These are phyloP conservation scores for Apiospora sp. DNA, from an alignment of 2,329 filamentous ascomycete genomes.

Conservation along the genomic window DNA sequence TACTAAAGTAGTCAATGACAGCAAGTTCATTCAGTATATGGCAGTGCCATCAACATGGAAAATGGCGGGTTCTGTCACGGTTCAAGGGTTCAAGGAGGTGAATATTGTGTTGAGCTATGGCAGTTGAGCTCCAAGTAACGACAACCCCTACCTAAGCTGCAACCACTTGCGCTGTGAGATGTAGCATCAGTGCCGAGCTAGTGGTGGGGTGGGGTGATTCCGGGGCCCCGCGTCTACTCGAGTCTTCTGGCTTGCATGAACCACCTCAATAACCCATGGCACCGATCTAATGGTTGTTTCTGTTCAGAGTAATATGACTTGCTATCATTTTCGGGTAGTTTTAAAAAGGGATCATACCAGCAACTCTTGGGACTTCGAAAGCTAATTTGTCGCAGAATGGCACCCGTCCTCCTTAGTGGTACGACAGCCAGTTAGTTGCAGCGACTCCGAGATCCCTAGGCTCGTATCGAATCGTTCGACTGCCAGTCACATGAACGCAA, in stretches of 20 bases:
- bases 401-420: not conserved
- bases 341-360: not conserved
- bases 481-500: not conserved
- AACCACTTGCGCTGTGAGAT: not conserved
- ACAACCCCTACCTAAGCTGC: not conserved
- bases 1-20: constrained; percentile 9
- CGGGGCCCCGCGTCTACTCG: constrained; percentile 9
- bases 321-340: not conserved
- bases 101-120: not conserved
- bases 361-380: not conserved
- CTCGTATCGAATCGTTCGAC: not conserved
- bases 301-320: not conserved
- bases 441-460: too few species aligned
- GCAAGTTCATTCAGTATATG: not conserved
- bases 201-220: not conserved
- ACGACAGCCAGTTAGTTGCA: not conserved
- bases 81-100: not conserved
- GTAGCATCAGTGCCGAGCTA: not conserved
- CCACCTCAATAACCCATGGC: not conserved
- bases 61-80: not conserved
- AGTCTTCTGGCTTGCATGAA: not conserved
- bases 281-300: not conserved
- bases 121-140: not conserved
- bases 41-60: not conserved
- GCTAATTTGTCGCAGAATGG: too few species aligned